phyloP scores from a whole-genome alignment of 208 protist genomes.

The Crithidia fasciculata region DNA sequence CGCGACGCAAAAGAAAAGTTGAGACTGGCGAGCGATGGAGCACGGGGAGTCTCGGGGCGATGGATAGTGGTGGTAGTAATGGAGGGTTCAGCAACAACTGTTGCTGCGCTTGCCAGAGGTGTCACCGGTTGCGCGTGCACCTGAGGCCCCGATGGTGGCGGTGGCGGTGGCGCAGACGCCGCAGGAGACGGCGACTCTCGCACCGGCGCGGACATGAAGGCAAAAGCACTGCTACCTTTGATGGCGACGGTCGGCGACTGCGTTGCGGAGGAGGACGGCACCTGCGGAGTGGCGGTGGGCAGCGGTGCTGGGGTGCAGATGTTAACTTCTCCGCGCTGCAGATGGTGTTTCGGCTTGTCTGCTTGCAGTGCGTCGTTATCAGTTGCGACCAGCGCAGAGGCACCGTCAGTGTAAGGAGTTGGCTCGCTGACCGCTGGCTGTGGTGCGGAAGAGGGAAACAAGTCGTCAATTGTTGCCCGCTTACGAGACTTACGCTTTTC shows the following conservation, averaged over 20 bases:
- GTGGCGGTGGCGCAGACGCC: background rate
- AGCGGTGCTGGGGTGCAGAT: too few species aligned
- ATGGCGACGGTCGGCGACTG: background rate
- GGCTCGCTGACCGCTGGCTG: too few species aligned
- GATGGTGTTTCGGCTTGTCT: too few species aligned
- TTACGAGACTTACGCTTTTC: background rate
- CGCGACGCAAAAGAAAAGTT: constrained; percentile 3
- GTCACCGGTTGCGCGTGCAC: background rate
- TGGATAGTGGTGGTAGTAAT: background rate
- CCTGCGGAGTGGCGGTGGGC: background rate
- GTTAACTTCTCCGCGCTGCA: too few species aligned
- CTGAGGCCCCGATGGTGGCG: background rate
- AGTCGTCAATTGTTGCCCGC: background rate
- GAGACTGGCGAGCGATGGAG: background rate
- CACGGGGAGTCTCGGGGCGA: background rate
- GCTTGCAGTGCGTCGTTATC: too few species aligned
- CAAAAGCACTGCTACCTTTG: background rate
- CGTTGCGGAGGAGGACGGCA: background rate
- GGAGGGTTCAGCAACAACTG: background rate
- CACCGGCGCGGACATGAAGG: background rate
- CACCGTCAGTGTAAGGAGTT: too few species aligned
- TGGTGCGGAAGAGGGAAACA: background rate
- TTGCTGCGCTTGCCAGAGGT: background rate
- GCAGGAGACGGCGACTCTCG: background rate
- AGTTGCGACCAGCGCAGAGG: too few species aligned